Conservation (phyloP, 345 rosid genomes). For the Combretum micranthum region DNA sequence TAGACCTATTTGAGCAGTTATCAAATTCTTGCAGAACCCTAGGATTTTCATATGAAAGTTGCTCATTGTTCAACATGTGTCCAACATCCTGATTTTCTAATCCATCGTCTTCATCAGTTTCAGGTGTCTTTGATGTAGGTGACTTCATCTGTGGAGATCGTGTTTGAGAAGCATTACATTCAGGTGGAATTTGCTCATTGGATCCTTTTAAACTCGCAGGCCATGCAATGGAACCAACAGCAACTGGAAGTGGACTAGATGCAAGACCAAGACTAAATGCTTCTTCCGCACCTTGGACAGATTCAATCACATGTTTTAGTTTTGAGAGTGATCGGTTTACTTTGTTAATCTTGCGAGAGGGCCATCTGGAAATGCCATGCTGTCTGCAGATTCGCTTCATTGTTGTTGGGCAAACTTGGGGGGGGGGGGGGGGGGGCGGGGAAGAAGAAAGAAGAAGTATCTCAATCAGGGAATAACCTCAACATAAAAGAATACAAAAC, state of each 20-base stretch:
- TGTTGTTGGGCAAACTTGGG: constrained; percentile 98
- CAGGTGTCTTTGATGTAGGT: constrained; percentile 23
- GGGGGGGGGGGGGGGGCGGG: no score
- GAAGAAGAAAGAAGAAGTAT: constrained; percentile 11
- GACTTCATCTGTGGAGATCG: constrained; percentile 21
- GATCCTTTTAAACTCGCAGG: constrained; percentile 51
- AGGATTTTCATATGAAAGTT: constrained; percentile 29
- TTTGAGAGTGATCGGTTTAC: constrained; percentile 80
- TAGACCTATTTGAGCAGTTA: constrained; percentile 26
- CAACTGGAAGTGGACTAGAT: constrained; percentile 52
- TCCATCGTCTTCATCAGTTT: constrained; percentile 27
- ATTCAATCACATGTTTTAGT: constrained; percentile 78
- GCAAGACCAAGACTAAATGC: constrained; percentile 45
- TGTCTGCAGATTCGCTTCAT: constrained; percentile 99
- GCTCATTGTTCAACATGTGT: constrained; percentile 21
- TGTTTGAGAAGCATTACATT: constrained; percentile 24
- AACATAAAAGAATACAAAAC: not conserved
- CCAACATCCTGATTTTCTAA: constrained; percentile 21
- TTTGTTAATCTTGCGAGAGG: constrained; percentile 95
- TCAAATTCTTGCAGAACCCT: constrained; percentile 29
- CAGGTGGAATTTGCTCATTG: constrained; percentile 40
- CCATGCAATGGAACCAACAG: constrained; percentile 61
- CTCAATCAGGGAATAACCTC: not conserved
- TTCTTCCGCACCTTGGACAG: constrained; percentile 83
- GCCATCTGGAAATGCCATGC: constrained; percentile 96